Conservation (phyloP, 495 filamentous ascomycete species). For the Daldinia caldariorum region DNA sequence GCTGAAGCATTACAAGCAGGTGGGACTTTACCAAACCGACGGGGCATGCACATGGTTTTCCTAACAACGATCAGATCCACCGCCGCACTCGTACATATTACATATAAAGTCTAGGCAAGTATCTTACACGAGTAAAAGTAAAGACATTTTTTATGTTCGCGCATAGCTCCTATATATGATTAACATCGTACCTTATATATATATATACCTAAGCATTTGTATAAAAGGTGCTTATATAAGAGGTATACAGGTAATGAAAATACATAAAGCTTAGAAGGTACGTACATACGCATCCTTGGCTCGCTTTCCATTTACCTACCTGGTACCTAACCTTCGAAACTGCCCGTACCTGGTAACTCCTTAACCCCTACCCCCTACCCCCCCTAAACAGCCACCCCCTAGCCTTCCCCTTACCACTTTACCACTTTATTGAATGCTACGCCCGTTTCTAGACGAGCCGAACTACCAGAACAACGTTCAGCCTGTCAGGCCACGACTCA, state of each 20-base stretch:
- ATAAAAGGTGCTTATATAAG: not conserved
- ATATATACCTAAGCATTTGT: not conserved
- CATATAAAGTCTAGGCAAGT: not conserved
- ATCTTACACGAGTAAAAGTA: not conserved
- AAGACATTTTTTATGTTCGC: no score
- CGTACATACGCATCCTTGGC: not conserved
- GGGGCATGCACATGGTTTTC: conserved; percentile 39
- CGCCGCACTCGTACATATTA: conserved; percentile 7
- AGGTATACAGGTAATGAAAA: not conserved
- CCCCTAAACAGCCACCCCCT: not conserved
- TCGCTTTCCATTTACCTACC: not conserved
- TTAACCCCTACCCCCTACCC: not conserved
- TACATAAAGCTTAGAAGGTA: not conserved
- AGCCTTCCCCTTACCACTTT: conserved; percentile 9
- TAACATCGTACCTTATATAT: not conserved
- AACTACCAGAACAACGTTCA: conserved; percentile 30
- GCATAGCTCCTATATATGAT: conserved; percentile 1
- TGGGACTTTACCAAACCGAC: conserved; percentile 25
- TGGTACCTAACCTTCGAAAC: conserved; percentile 5
- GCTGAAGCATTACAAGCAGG: conserved; percentile 3
- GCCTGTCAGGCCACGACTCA: conserved; percentile 35
- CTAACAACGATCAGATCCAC: conserved; percentile 35
- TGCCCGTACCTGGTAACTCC: not conserved
- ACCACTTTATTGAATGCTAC: conserved; percentile 14
- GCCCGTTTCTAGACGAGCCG: conserved; percentile 28